Base-by-base conservation (phyloP, 2,329 filamentous ascomycete genomes). In the Beauveria sp. region DNA sequence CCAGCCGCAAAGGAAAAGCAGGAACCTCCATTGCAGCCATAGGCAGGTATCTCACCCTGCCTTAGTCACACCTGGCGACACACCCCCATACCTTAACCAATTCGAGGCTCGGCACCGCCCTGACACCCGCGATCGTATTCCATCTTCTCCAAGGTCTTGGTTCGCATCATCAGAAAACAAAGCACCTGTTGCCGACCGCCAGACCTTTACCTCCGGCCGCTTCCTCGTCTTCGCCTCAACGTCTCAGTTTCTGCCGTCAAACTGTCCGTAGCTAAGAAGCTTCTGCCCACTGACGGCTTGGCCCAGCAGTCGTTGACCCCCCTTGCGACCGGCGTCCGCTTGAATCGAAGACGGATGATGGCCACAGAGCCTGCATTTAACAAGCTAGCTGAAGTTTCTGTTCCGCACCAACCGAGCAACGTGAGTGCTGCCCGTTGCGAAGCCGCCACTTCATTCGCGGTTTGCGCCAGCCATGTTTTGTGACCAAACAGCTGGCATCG, bases 341-440 rank as follows among this genome's bases (percentile, higher is more conserved):
- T 63, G 63, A 62, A 56, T 68, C 71, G 71, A 77, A 75, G 74
- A 80, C 81, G 82, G 81, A 85, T 83, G 81, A 85, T 85, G 83
- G 83, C 82, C 80, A 81, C 81, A 79, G 83, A 83, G 80, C 78
- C 79, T 77, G 77, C 78, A 71, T 75, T 77, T 73, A 75, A 79
- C 70, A 79, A 75, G 75, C 75, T 77, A 74, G 78, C 78, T 73
- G 79, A 81, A 80, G 79, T 78, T 76, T 76, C 79, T 76, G 72
- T 76, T 71, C 75, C 76, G 69, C 72, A 76, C 69, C 74, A 77
- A 67, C 68, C 75, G 66, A 73, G 76, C 71, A 74, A 73, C 68
- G 80, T 82, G 67, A 76, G 77, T 75, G 60, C 48, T 43, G 22
- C 24, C 26, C 40, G 7, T 53, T 20, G 34, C 22, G 6, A 46